Base-by-base conservation (phyloP, 1,139 yeast genomes). In the Saccharomyces uvarum region DNA sequence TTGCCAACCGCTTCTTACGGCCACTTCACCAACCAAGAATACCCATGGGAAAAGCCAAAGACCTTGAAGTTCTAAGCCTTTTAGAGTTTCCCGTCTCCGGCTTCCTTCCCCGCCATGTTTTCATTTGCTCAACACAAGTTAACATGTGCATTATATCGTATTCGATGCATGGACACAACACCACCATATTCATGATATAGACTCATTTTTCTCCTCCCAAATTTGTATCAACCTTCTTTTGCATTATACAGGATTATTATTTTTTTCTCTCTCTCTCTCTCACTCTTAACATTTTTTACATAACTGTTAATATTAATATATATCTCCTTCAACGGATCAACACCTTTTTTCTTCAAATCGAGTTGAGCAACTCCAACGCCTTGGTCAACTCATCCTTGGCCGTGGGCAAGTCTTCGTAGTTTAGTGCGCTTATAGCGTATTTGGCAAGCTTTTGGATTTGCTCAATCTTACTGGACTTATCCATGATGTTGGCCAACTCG, bases 1-100 rank as follows among this genome's bases (percentile, higher is more conserved):
- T 84, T 88, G 80, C 86, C 90, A 84, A 91, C 98, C 69, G 98
- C 98, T 69, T 86, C 96, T 57, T 90, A 91, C 76, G 98, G 98
- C 73, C 98, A 91, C 79, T 91, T 91, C 85, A 91, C 98, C 74
- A 87, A 91, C 86, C 98, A 90, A 82, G 86, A 86, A 73, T 86
- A 87, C 83, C 79, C 96, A 68, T 91, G 98, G 98, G 98, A 91
- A 81, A 83, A 87, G 78, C 96, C 97, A 76, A 88, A 88, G 80
- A 79, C 81, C 75, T 86, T 91, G 77, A 78, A 80, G 73, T 79
- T 82, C 63, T 90, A 87, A 77, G 53, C 29, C 51, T 19, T 19
- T 38, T 19, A 19, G 24, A 16, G 13, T 8, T 19, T 38, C 19
- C 16, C 16, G 13, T 19, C 44, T 38, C 7, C 24, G 8, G 14